Evolutionary conservation across 495 filamentous ascomycete species (phyloP), one percentile per base, ranked within the genome.

Genomic region (Penicillium samsonianum): DNA sequence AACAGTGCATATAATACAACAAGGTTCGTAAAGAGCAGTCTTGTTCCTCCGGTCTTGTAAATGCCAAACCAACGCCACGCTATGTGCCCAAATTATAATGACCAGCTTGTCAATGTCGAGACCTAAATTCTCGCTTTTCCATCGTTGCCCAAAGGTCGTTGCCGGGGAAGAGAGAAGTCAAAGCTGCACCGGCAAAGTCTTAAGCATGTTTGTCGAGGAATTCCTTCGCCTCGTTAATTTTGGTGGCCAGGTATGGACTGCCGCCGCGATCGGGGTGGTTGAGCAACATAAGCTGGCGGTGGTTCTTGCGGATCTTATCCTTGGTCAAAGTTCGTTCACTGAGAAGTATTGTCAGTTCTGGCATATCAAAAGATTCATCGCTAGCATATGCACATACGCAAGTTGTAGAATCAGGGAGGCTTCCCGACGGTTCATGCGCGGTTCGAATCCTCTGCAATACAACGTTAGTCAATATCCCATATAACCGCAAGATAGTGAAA

Each of bases 261-360:
- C 94, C 94, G 50, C 94, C 94, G 60, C 94, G 90, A 75, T 99
- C 94, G 30, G 94, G 94, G 75, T 99, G 94, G 77, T 99, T 99
- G 59, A 95, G 79, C 50, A 99, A 83, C 94, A 99, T 99, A 50
- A 98, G 86, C 58, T 89, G 90, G 33, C 94, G 86, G 78, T 99
- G 94, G 62, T 93, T 92, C 79, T 98, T 97, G 66, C 94, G 90
- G 47, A 99, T 80, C 62, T 93, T 92, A 40, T 96, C 91, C 76
- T 95, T 96, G 52, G 85, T 91, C 63, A 96, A 60, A 58, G 84
- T 84, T 45, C 90, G 83, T 72, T 98, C 94, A 50, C 93, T 97
- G 67, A 48, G 7, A 26, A 2, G 46, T 9, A 5, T 11, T 14
- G 58, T 72, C 64, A 71, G 65, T 50, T 10, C 14, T 22, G 56